These are phyloP conservation scores for Geotrichum cucujoidarum DNA, from an alignment of 1,139 yeast genomes.

Conservation along the genomic window DNA sequence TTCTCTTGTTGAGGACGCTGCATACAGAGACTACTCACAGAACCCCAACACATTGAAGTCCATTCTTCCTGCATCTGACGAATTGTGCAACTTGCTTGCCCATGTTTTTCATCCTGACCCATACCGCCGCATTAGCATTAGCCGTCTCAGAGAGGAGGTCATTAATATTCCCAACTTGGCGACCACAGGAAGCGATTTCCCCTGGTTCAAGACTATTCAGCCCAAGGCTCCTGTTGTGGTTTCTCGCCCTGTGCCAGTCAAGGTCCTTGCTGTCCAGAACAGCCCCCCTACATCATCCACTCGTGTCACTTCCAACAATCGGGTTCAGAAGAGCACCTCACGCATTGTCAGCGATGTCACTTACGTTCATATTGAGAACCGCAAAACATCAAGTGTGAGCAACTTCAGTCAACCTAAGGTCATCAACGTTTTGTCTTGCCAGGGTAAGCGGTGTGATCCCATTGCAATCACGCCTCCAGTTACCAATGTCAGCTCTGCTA, in stretches of 20 bases:
- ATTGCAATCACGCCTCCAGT: not conserved
- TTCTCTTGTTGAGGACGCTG: constrained; percentile 51
- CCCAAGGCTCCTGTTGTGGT: not conserved
- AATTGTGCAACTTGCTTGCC: constrained; percentile 52
- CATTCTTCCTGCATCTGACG: constrained; percentile 63
- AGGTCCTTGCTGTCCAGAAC: not conserved
- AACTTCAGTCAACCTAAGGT: not conserved
- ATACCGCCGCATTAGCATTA: constrained; percentile 52
- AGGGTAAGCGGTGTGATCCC: not conserved
- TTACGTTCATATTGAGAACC: constrained; percentile 6
- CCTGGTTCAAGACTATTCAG: constrained; percentile 14
- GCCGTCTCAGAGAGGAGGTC: constrained; percentile 38
- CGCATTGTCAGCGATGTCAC: constrained; percentile 3
- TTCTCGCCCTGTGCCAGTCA: not conserved
- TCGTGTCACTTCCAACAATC: not conserved
- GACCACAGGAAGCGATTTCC: constrained; percentile 7
- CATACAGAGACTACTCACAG: constrained; percentile 49
- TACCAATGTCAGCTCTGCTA: not conserved
- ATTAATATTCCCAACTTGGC: constrained; percentile 22
- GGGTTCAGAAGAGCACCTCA: not conserved
- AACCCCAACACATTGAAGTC: constrained; percentile 48
- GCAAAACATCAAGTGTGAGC: constrained; percentile 1
- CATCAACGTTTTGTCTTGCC: not conserved
- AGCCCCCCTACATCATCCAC: not conserved
- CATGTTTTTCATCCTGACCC: constrained; percentile 61